Evolutionary conservation across 169 alveolate species (phyloP).

Genomic region (Plasmodium ovale): DNA sequence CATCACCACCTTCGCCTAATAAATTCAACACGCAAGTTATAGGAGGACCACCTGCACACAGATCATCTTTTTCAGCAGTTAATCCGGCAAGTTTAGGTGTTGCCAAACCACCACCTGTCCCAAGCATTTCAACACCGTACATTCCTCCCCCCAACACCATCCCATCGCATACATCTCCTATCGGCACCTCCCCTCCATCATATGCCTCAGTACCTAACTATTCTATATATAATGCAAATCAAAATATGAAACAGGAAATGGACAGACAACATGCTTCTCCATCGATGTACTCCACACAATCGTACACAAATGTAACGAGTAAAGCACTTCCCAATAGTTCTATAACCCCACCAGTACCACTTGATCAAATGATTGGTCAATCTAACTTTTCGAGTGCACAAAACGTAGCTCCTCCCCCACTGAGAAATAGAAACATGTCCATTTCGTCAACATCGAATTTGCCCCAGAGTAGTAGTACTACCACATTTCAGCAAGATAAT

Average conservation of each 20-base stretch:
- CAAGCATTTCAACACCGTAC: not conserved
- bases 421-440: constrained; percentile 15
- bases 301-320: constrained; percentile 36
- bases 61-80: constrained; percentile 20
- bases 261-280: not conserved
- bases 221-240: not conserved
- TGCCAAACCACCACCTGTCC: not conserved
- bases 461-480: not conserved
- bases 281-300: constrained; percentile 13
- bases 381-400: constrained; percentile 10
- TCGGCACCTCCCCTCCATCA: constrained; percentile 5
- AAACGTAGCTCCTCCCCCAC: constrained; percentile 12
- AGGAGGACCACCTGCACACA: constrained; percentile 2
- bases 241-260: constrained; percentile 13
- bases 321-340: constrained; percentile 15
- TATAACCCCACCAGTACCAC: not conserved
- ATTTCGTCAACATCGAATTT: not conserved
- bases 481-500: not conserved
- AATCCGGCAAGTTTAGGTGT: too few species aligned
- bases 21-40: constrained; percentile 10
- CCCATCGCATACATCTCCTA: constrained; percentile 5
- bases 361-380: constrained; percentile 18
- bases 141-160: constrained; percentile 13
- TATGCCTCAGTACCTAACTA: constrained; percentile 17
- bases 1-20: not conserved